Base-by-base conservation (phyloP, 2,329 filamentous ascomycete species). In the Xylariaceae sp. region DNA sequence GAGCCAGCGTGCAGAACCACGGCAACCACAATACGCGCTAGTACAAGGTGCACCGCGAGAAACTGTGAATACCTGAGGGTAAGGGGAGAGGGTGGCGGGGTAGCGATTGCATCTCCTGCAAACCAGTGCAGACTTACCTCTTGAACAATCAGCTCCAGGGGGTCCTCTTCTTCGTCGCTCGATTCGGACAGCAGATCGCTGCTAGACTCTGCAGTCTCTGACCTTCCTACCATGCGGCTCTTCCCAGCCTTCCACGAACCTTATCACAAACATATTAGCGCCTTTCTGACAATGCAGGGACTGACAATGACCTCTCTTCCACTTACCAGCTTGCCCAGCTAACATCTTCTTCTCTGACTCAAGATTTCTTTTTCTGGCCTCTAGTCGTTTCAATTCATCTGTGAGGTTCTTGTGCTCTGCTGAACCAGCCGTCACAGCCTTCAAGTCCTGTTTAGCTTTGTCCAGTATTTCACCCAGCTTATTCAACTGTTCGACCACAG, bases 121-220 rank as follows among this genome's bases (percentile, higher is more conserved):
- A 31, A 11, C 13, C 13, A 23, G 35, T 35, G 28, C 5, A 16
- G 26, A 44, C 43, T 37, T 9, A 48, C 43, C 32, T 46, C 28
- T 16, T 36, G 40, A 36, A 46, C 40, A 27, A 34, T 27, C 13
- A 37, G 24, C 21, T 48, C 40, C 33, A 27, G 19, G 9, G 38
- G 31, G 12, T 46, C 46, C 12, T 48, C 46, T 19, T 48, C 46
- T 2, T 44, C 21, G 21, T 24, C 43, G 34, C 46, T 48, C 13
- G 43, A 46, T 9, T 48, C 46, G 18, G 33, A 31, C 14, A 28
- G 24, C 21, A 37, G 43, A 13, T 46, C 42, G 31, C 36, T 45
- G 14, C 44, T 41, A 38, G 38, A 38, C 5, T 37, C 41, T 9
- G 34, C 24, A 13, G 36, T 19, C 14, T 47, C 44, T 38, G 33